Percentiles rank a stretch among this genome's conserved stretches.
Conservation (phyloP, 768 basidiomycete species). For the Flagelloscypha sp. region DNA sequence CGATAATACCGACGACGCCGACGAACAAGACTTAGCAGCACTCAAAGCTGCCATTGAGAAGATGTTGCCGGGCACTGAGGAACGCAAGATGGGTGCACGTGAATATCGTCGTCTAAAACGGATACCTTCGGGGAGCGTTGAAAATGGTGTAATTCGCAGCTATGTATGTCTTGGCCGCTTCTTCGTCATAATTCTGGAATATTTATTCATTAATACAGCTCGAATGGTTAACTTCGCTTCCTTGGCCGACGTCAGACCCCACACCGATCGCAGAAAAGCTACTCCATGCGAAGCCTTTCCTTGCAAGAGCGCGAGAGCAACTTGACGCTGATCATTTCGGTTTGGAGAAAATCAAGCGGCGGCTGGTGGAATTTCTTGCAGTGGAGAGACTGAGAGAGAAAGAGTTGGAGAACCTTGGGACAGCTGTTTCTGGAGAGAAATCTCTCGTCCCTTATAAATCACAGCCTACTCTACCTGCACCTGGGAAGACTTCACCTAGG, state of each 20-base stretch:
- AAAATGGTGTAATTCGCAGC: constrained; percentile 80
- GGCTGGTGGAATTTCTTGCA: constrained; percentile 86
- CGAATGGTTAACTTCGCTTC: constrained; percentile 82
- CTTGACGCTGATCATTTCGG: constrained; percentile 91
- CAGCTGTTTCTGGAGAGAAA: constrained; percentile 20
- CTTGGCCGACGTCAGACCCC: constrained; percentile 60
- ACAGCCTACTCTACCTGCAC: constrained; percentile 7
- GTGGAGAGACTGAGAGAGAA: constrained; percentile 59
- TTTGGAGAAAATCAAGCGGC: constrained; percentile 85
- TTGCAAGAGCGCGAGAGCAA: constrained; percentile 63
- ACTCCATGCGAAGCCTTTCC: constrained; percentile 50
- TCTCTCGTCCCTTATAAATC: constrained; percentile 23
- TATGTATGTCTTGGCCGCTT: constrained; percentile 44
- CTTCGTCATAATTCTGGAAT: constrained; percentile 10
- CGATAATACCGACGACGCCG: constrained; percentile 73
- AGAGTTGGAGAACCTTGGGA: constrained; percentile 27
- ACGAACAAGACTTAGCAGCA: constrained; percentile 72
- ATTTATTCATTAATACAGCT: constrained; percentile 38
- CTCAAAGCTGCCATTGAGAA: constrained; percentile 67
- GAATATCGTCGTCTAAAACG: constrained; percentile 82
- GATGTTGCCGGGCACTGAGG: constrained; percentile 66
- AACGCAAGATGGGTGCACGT: constrained; percentile 70
- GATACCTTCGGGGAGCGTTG: constrained; percentile 85
- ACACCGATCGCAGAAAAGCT: constrained; percentile 12
- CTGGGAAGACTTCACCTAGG: constrained; percentile 4